phyloP scores from a whole-genome alignment of 2,329 filamentous ascomycete genomes.

The Colletotrichum gloeosporioides region DNA sequence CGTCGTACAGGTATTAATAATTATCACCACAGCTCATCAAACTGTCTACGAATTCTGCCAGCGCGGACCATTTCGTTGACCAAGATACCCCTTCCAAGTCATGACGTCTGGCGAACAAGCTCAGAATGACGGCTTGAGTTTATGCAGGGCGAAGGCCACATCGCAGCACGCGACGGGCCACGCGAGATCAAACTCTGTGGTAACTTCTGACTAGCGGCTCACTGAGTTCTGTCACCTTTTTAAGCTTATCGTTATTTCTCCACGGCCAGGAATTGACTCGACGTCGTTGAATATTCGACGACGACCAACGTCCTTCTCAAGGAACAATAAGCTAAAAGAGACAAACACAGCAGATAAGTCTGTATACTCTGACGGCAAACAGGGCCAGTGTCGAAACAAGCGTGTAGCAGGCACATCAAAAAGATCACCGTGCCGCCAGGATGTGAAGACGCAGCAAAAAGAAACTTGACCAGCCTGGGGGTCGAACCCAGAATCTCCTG shows the following conservation, averaged over 20 bases:
- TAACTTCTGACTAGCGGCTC: background rate
- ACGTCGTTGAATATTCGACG: background rate
- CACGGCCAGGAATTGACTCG: background rate
- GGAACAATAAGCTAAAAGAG: background rate
- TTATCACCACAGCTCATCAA: background rate
- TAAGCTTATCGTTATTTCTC: conserved; percentile 4
- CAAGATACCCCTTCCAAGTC: background rate
- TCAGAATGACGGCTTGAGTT: background rate
- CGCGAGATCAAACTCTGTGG: background rate
- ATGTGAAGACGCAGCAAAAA: background rate
- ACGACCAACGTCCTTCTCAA: background rate
- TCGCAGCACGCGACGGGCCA: background rate
- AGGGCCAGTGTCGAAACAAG: background rate
- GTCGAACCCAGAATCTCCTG: conserved; percentile 24
- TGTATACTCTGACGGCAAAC: background rate
- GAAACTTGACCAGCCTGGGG: conserved; percentile 18
- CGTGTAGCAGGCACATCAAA: background rate
- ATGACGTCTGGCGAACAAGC: background rate
- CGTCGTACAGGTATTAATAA: background rate
- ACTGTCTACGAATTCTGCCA: background rate
- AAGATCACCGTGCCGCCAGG: background rate
- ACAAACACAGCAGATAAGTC: background rate
- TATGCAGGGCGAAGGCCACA: background rate
- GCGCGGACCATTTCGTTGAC: background rate
- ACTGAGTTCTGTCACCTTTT: conserved; percentile 15